These are phyloP conservation scores for Nicotiana rustica DNA, from an alignment of 305 asterid species.

Conservation along the genomic window DNA sequence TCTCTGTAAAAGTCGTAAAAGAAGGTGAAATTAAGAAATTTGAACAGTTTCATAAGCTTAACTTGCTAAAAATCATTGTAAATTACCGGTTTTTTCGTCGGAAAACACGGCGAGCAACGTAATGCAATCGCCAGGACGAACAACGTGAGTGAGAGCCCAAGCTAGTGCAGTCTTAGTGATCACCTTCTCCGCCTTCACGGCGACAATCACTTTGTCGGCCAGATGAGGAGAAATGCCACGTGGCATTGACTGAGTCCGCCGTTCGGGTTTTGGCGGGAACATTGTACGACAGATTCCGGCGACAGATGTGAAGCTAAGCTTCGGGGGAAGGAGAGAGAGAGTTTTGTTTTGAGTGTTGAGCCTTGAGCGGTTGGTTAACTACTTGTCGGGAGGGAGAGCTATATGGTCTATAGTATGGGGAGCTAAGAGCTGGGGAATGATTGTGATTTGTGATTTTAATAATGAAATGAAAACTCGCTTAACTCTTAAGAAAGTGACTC, in stretches of 20 bases:
- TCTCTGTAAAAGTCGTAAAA: constrained; percentile 39
- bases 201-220: constrained; percentile 68
- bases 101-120: constrained; percentile 70
- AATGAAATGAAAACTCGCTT: neutral
- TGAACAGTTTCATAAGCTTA: neutral
- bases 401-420: constrained; percentile 18
- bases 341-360: neutral
- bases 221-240: constrained; percentile 38
- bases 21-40: constrained; percentile 4
- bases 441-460: constrained; percentile 28
- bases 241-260: constrained; percentile 36
- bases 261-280: constrained; percentile 61
- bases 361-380: constrained; percentile 34
- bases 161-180: constrained; percentile 67
- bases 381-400: constrained; percentile 19
- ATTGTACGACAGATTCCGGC: constrained; percentile 37
- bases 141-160: constrained; percentile 86
- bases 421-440: neutral
- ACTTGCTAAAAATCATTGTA: neutral
- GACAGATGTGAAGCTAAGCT: neutral
- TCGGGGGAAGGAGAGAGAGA: neutral
- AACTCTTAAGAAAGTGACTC: neutral
- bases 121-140: constrained; percentile 71
- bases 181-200: constrained; percentile 77
- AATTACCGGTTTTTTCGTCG: constrained; percentile 48